phyloP scores from a whole-genome alignment of 2,329 filamentous ascomycete species.

The Cladobotryum protrusum region DNA sequence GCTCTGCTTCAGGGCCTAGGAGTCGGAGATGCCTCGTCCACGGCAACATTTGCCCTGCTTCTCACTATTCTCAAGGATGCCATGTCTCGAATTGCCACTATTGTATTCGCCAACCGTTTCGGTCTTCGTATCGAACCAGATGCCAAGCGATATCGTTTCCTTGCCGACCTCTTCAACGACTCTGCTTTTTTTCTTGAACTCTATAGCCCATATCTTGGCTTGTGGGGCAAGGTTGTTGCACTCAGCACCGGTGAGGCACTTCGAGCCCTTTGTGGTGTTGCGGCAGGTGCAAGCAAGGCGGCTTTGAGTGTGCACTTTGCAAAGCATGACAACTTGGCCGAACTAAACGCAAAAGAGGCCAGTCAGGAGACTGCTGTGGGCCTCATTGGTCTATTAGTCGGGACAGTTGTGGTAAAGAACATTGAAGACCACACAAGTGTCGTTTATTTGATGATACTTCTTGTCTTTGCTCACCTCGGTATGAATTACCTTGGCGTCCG shows the following conservation, averaged over 20 bases:
- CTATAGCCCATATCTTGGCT: slow-evolving; percentile 65
- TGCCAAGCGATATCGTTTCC: slow-evolving; percentile 81
- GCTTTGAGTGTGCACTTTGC: slow-evolving; percentile 91
- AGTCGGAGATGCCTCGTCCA: slow-evolving; percentile 72
- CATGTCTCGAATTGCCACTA: slow-evolving; percentile 75
- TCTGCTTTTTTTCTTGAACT: slow-evolving; percentile 80
- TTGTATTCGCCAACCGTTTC: slow-evolving; percentile 75
- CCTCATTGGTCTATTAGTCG: slow-evolving; percentile 77
- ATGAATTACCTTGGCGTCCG: slow-evolving; percentile 85
- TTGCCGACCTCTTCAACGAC: slow-evolving; percentile 86
- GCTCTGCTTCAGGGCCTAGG: slow-evolving; percentile 77
- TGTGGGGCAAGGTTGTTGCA: slow-evolving; percentile 41
- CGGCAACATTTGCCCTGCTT: slow-evolving; percentile 73
- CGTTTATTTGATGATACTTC: slow-evolving; percentile 62
- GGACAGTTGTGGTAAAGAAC: slow-evolving; percentile 71
- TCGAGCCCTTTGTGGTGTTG: slow-evolving; percentile 73
- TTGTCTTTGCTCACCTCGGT: slow-evolving; percentile 70
- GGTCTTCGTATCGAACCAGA: slow-evolving; percentile 82
- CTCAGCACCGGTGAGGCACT: slow-evolving; percentile 47
- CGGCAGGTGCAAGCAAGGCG: slow-evolving; percentile 84
- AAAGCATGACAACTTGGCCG: slow-evolving; percentile 76
- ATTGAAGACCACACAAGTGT: slow-evolving; percentile 67
- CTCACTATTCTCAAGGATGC: slow-evolving; percentile 79
- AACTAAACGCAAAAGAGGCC: slow-evolving; percentile 91
- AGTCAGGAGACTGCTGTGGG: slow-evolving; percentile 94